A percentile compares a stretch with the other conserved stretches of the same genome.
Conservation (phyloP, 228 moss, liverwort and hornwort genomes). For the Sphagnum fallax region DNA sequence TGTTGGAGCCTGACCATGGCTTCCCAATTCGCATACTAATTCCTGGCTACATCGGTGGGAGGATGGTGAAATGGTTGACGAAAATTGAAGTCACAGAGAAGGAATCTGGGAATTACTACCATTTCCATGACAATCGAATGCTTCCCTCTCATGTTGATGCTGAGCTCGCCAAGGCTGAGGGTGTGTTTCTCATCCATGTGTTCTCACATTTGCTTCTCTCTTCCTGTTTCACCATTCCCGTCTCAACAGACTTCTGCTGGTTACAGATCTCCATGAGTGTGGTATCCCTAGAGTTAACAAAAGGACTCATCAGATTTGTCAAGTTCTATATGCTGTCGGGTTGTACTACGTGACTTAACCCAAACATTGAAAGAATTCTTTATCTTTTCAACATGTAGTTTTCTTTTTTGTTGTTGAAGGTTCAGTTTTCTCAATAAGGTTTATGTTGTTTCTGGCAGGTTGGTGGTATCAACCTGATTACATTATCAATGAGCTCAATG, state of each 20-base stretch:
- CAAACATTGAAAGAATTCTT: no score
- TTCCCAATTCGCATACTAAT: constrained; percentile 77
- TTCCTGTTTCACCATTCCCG: not conserved
- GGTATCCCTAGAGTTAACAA: no score
- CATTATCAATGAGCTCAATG: constrained; percentile 96
- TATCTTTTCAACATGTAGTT: no score
- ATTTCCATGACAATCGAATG: constrained; percentile 93
- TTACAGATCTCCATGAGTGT: no score
- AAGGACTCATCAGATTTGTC: no score
- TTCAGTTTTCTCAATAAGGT: no score
- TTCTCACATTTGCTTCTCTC: not conserved
- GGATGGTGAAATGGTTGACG: constrained; percentile 97
- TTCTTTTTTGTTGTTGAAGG: no score
- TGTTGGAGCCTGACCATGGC: constrained; percentile 80
- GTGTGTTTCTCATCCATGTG: constrained; percentile 13
- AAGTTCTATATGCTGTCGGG: no score
- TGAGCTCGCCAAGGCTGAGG: constrained; percentile 86
- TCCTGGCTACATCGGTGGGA: constrained; percentile 89
- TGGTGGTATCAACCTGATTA: constrained; percentile 98
- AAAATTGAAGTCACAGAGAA: constrained; percentile 60
- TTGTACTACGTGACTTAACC: no score
- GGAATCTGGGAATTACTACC: constrained; percentile 86
- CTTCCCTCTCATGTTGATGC: constrained; percentile 84
- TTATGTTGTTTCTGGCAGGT: constrained; percentile 26
- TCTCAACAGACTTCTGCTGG: not conserved